phyloP scores from a whole-genome alignment of 1,139 yeast genomes.

The Debaryomyces sp. region DNA sequence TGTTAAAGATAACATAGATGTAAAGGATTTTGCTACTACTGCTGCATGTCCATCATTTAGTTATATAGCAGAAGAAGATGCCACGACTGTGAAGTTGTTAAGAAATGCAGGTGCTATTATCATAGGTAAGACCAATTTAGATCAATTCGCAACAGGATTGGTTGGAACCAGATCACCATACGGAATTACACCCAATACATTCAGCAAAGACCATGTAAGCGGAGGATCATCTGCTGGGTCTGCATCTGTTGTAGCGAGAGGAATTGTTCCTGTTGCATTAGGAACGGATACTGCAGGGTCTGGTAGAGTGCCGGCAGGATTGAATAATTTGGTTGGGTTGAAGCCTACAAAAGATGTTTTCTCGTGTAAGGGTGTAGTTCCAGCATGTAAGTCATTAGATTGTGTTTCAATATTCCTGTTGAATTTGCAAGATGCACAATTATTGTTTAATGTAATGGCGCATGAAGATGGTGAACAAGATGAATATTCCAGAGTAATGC shows the following conservation, averaged over 20 bases:
- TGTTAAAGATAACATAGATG: constrained; percentile 93
- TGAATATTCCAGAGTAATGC: constrained; percentile 78
- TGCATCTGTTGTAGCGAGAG: constrained; percentile 85
- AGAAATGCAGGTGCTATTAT: constrained; percentile 87
- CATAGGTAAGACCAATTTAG: constrained; percentile 90
- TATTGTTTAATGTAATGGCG: constrained; percentile 69
- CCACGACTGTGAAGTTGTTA: constrained; percentile 70
- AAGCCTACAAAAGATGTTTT: constrained; percentile 91
- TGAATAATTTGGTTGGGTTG: constrained; percentile 86
- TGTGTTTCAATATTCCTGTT: constrained; percentile 86
- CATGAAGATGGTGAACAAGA: constrained; percentile 70
- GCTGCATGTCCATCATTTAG: constrained; percentile 92
- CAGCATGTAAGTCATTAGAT: constrained; percentile 95
- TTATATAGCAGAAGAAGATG: constrained; percentile 67
- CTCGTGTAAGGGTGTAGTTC: constrained; percentile 87
- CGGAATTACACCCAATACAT: constrained; percentile 82
- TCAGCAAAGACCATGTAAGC: constrained; percentile 73
- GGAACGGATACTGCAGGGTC: constrained; percentile 99
- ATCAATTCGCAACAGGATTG: constrained; percentile 95
- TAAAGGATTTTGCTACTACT: constrained; percentile 76
- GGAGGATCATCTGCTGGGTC: constrained; percentile 99
- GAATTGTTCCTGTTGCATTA: constrained; percentile 82
- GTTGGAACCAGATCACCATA: constrained; percentile 96
- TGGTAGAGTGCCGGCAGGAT: constrained; percentile 96
- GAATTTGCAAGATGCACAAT: constrained; percentile 81